These are phyloP conservation scores for Suillus plorans DNA, from an alignment of 768 basidiomycete species.

Conservation along the genomic window DNA sequence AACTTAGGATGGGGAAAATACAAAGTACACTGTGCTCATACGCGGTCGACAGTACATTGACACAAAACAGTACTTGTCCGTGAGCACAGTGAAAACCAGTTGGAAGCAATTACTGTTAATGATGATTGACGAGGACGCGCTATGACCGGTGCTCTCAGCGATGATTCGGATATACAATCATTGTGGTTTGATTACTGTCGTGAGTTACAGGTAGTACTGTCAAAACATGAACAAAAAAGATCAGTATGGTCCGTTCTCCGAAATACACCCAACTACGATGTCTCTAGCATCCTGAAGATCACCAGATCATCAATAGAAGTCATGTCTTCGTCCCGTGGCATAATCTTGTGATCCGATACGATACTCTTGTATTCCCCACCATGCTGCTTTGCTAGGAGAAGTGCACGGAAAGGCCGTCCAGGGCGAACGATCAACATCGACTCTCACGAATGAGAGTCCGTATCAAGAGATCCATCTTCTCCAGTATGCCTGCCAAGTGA, in stretches of 20 bases:
- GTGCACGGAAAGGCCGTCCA: not conserved
- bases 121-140: too few species aligned
- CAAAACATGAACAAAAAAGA: not conserved
- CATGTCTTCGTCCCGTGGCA: not conserved
- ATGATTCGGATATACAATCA: not conserved
- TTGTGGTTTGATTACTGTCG: too few species aligned
- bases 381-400: not conserved
- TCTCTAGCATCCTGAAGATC: not conserved
- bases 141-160: not conserved
- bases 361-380: not conserved
- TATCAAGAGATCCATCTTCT: not conserved
- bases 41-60: not conserved
- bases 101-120: too few species aligned
- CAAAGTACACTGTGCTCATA: too few species aligned
- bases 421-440: not conserved
- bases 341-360: not conserved
- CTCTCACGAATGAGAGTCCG: not conserved
- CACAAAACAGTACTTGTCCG: not conserved
- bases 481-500: not conserved
- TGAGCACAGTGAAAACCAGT: too few species aligned
- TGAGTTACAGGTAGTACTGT: not conserved
- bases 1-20: too few species aligned
- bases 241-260: not conserved
- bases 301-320: not conserved
- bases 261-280: not conserved